Evolutionary conservation across 306 rosid genomes (phyloP), one percentile per base, ranked within the genome.

Genomic region (Lupinus albus): DNA sequence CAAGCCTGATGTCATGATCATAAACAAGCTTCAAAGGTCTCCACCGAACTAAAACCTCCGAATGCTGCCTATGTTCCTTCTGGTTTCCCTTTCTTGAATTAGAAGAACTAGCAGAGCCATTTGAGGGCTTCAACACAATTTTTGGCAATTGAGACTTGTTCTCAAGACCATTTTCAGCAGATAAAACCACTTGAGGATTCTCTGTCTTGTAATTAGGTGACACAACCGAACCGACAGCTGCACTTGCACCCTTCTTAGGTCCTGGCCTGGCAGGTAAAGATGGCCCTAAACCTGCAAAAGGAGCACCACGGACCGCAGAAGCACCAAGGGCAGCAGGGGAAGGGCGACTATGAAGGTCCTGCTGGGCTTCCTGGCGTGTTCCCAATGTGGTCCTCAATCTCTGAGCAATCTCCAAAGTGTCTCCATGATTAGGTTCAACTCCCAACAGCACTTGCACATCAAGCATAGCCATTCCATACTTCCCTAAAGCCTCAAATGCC

Each of bases 251-350:
- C 84, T 91, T 94, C 88, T 94, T 94, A 0, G 74, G 35, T 4
- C 32, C 82, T 0, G 96, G 86, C 1, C 99, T 86, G 46, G 95
- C 89, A 0, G 91, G 97, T 60, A 94, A 79, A 75, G 91, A 86
- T 0, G 96, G 95, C 42, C 99, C 99, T 59, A 90, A 51, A 11
- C 99, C 97, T 50, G 82, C 88, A 84, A 90, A 80, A 9, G 97
- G 96, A 4, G 97, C 96, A 47, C 99, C 96, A 14, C 97, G 89
- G 30, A 94, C 97, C 0, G 97, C 97, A 5, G 97, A 94, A 57
- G 99, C 97, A 1, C 99, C 97, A 4, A 94, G 90, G 5, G 99
- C 97, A 74, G 99, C 97, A 60, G 97, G 99, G 4, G 99, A 94
- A 0, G 99, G 99, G n/a, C 96, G 92, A 74, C 99, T 94, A 74